A percentile compares a stretch with the other conserved stretches of the same genome.
Conservation (phyloP, 106 monocot species). For the Xerophyta viscosa region DNA sequence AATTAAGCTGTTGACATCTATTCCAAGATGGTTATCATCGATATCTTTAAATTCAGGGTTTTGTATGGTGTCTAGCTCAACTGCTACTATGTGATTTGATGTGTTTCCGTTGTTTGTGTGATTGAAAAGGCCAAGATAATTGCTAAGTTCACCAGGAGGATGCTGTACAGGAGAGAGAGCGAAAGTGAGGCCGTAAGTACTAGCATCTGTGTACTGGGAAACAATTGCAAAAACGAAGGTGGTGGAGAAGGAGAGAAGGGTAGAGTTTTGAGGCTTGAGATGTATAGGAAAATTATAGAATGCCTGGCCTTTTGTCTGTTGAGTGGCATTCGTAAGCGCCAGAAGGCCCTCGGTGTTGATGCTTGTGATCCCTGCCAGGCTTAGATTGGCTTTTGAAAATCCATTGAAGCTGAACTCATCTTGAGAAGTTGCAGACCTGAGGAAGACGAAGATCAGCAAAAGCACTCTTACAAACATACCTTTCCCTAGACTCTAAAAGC, state of each 20-base stretch:
- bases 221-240: conserved; percentile 8
- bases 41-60: conserved; percentile 6
- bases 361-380: conserved; percentile 7
- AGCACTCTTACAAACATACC: not conserved
- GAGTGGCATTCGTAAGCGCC: conserved; percentile 10
- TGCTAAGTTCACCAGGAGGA: not conserved
- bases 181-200: conserved; percentile 7
- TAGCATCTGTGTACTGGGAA: not conserved
- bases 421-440: not conserved
- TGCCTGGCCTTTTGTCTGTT: not conserved
- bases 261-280: not conserved
- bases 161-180: conserved; percentile 2
- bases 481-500: not conserved
- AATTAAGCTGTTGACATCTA: conserved; percentile 2
- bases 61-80: conserved; percentile 4
- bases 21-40: conserved; percentile 7
- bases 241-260: conserved; percentile 5
- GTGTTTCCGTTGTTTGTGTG: not conserved
- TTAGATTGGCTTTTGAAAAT: conserved; percentile 5
- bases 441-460: not conserved
- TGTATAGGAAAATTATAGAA: conserved; percentile 6
- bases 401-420: conserved; percentile 4
- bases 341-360: conserved; percentile 9
- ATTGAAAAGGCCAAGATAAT: conserved; percentile 6
- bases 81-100: conserved; percentile 5